These are phyloP conservation scores for Aspergillus sojae DNA, from an alignment of 2,329 filamentous ascomycete genomes.

Conservation along the genomic window DNA sequence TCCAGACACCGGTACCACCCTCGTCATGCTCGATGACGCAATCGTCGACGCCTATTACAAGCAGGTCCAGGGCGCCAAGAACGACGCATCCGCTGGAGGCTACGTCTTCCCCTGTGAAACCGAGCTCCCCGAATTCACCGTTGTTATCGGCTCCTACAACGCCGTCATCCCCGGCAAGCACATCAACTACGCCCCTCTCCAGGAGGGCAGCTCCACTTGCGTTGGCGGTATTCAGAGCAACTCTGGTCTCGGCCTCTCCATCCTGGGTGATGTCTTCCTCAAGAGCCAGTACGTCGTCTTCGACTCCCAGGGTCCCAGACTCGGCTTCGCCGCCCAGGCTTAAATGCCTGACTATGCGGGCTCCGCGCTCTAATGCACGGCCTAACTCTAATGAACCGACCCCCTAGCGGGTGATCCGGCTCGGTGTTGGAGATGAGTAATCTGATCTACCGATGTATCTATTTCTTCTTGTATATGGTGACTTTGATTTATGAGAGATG, in stretches of 20 bases:
- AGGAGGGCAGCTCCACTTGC: slow-evolving; percentile 53
- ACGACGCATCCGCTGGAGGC: slow-evolving; percentile 54
- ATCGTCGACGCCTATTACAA: slow-evolving; percentile 64
- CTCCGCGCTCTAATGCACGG: neutral
- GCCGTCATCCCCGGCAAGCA: slow-evolving; percentile 57
- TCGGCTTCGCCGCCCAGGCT: slow-evolving; percentile 53
- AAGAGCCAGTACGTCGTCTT: slow-evolving; percentile 78
- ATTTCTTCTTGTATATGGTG: neutral
- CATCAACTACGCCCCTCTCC: slow-evolving; percentile 57
- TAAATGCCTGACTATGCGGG: slow-evolving; percentile 14
- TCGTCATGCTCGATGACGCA: slow-evolving; percentile 60
- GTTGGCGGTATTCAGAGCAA: slow-evolving; percentile 75
- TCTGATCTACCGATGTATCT: neutral
- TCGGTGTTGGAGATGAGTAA: neutral
- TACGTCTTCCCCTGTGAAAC: slow-evolving; percentile 58
- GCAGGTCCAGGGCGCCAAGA: slow-evolving; percentile 55
- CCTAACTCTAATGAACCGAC: neutral
- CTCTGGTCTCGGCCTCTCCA: slow-evolving; percentile 61
- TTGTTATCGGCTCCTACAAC: slow-evolving; percentile 53
- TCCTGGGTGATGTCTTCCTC: slow-evolving; percentile 78
- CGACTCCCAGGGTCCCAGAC: slow-evolving; percentile 54
- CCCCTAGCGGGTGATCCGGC: neutral
- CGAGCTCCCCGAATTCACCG: slow-evolving; percentile 55
- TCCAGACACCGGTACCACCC: slow-evolving; percentile 68
- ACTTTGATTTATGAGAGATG: neutral